A percentile compares a stretch with the other conserved stretches of the same genome.
phyloP scores from a whole-genome alignment of 73 alveolate species.

The Paramecium sonneborni region DNA sequence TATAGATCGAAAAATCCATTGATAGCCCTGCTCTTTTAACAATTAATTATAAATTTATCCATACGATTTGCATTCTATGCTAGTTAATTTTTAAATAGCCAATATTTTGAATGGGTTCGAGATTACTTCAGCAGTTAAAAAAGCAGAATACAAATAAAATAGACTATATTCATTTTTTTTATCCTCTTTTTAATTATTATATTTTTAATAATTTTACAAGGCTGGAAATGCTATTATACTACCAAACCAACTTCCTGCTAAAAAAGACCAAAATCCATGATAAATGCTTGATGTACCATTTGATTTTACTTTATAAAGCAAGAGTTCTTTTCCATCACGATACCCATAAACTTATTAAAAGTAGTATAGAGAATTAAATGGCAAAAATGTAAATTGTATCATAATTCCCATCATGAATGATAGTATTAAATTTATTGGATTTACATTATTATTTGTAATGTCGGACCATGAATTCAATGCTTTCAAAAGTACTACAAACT shows the following conservation, averaged over 20 bases:
- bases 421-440: neutral
- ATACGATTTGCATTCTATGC: neutral
- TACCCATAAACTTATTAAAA: neutral
- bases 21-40: neutral
- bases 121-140: neutral
- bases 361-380: neutral
- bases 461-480: neutral
- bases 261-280: slow-evolving; percentile 5
- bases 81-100: neutral
- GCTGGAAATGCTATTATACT: neutral
- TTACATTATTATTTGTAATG: neutral
- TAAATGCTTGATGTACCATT: neutral
- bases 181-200: neutral
- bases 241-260: neutral
- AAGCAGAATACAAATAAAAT: neutral
- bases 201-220: neutral
- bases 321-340: neutral
- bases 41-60: neutral
- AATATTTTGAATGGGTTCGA: neutral
- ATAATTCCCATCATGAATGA: neutral
- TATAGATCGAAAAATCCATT: neutral
- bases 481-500: neutral
- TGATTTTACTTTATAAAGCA: neutral
- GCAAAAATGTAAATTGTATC: neutral
- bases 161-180: neutral